phyloP scores from a whole-genome alignment of 805 yeast species.

The Starmerella stigmatis region DNA sequence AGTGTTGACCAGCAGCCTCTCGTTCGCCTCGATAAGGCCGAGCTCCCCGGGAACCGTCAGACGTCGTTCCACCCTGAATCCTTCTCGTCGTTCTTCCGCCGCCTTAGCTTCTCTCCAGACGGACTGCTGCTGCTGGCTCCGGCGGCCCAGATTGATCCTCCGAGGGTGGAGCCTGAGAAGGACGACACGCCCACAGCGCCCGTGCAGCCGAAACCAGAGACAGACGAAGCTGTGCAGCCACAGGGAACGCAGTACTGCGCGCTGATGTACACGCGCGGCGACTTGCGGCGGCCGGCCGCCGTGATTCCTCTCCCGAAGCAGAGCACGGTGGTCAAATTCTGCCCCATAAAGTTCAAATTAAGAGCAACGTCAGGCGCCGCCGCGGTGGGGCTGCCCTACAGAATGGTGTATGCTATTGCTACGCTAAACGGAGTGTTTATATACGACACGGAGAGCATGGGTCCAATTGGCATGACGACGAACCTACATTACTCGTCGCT shows the following conservation, averaged over 20 bases:
- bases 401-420: constrained; percentile 84
- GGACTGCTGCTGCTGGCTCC: constrained; percentile 73
- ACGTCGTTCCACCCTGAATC: constrained; percentile 57
- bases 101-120: constrained; percentile 81
- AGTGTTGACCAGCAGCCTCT: constrained; percentile 1
- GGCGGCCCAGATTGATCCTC: constrained; percentile 49
- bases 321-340: constrained; percentile 71
- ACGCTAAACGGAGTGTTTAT: constrained; percentile 75
- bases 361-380: background rate
- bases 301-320: constrained; percentile 69
- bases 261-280: constrained; percentile 63
- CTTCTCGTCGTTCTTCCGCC: constrained; percentile 77
- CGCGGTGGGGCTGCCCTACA: constrained; percentile 53
- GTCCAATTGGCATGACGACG: constrained; percentile 63
- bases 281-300: constrained; percentile 61
- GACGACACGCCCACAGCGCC: background rate
- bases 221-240: background rate
- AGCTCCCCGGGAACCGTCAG: constrained; percentile 3
- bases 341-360: constrained; percentile 50
- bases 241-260: constrained; percentile 42
- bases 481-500: constrained; percentile 81
- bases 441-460: constrained; percentile 62
- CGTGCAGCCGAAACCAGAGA: background rate
- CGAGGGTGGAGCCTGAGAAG: background rate
- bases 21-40: constrained; percentile 7